Evolutionary conservation across 108 stramenopile genomes (phyloP), one percentile per base, ranked within the genome.

Genomic region (Aurantiochytrium sp.): DNA sequence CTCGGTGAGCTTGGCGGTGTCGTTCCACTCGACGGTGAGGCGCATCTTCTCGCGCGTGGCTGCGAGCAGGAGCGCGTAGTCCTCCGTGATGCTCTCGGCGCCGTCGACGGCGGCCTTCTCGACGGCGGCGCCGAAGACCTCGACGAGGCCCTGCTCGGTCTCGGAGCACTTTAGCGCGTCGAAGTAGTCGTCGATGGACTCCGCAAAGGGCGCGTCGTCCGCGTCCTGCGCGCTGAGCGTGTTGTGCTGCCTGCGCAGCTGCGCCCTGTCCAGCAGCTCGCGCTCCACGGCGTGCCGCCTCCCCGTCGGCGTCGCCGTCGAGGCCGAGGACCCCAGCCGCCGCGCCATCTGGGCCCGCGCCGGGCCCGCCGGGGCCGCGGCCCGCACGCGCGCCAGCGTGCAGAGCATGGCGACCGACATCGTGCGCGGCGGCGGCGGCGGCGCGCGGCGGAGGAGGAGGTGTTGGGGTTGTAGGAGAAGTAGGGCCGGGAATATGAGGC

Each of bases 1-100:
- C 73, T 81, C 73, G 45, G 42, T 81, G 19, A 81, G 39, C 73
- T 48, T 41, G 12, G 73, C 73, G 0, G 73, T 81, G 45, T 81
- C 73, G 45, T 81, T 81, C 73, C 73, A 81, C 39, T 81, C 73
- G n/a, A 81, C 73, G 2, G 73, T 81, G 12, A 81, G 73, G 19
- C 73, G 73, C 2, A 81, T 37, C 2, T 41, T 81, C 39, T 81
- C 73, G 24, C 42, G 42, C 0, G 30, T 30, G 27, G 73, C 73
- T 24, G 42, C 45, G 12, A 48, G 42, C 2, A 81, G 39, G 0
- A 81, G 73, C n/a, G 73, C 73, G 39, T 81, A 81, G 73, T 81
- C 73, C 6, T 48, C 39, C 21, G 42, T 6, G 45, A 81, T 2
- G 6, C 19, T 15, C 22, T 34, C 59, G 59, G 59, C 59, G 32